Conservation (phyloP, 1,284 basidiomycete genomes). For the Spongiforma sp. region DNA sequence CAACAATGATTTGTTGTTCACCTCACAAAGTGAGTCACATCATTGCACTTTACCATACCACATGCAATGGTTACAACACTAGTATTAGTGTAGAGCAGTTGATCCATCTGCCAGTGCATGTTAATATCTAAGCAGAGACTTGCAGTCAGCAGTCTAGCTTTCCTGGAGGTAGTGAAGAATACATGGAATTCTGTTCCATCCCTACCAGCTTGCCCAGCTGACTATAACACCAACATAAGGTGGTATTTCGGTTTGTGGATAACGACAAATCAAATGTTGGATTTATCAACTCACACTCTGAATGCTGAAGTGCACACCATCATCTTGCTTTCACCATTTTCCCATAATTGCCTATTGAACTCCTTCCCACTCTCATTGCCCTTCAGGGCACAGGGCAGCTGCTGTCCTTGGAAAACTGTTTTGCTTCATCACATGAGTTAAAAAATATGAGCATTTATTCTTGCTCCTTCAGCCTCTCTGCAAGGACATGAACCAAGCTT, state of each 20-base stretch:
- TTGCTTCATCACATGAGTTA: background rate
- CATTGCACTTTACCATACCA: no score
- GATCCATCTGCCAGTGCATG: background rate
- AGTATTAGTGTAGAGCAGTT: background rate
- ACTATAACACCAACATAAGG: conserved; percentile 1
- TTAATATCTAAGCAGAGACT: background rate
- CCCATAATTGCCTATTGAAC: background rate
- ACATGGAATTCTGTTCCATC: conserved; percentile 9
- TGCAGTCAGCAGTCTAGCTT: background rate
- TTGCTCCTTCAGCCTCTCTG: background rate
- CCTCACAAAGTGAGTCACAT: no score
- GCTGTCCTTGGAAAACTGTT: background rate
- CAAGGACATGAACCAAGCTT: background rate
- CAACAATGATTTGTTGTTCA: no score
- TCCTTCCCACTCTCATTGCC: background rate
- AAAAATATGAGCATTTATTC: conserved; percentile 15
- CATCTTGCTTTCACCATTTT: background rate
- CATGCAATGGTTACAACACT: no score
- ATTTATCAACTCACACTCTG: background rate
- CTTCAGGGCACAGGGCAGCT: background rate
- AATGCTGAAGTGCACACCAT: conserved; percentile 15
- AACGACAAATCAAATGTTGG: conserved; percentile 1
- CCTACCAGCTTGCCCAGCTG: conserved; percentile 4
- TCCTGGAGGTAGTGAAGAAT: conserved; percentile 3
- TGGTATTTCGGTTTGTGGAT: background rate